Evolutionary conservation across 192 early-diverging fungal genomes (phyloP).

Genomic region (Linnemannia exigua): DNA sequence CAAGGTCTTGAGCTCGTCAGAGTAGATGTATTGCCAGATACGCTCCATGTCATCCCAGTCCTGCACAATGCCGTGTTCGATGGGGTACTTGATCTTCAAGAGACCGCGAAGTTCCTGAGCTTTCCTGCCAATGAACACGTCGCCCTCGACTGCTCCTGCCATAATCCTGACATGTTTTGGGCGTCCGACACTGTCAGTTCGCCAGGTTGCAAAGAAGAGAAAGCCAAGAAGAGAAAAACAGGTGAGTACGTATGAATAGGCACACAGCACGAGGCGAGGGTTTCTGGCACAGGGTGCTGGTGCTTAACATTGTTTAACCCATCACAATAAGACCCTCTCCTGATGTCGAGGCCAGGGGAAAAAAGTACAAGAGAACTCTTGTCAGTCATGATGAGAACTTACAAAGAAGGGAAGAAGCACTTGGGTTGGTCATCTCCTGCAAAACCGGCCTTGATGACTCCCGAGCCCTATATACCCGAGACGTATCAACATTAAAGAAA

Average conservation of each 20-base stretch:
- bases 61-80: slow-evolving; percentile 97
- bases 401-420: slow-evolving; percentile 95
- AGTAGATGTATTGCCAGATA: slow-evolving; percentile 98
- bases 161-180: slow-evolving; percentile 98
- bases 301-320: not conserved
- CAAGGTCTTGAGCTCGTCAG: slow-evolving; percentile 95
- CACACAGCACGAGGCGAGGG: not conserved
- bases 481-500: not conserved
- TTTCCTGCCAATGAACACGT: slow-evolving; percentile 94
- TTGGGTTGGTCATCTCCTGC: slow-evolving; percentile 98
- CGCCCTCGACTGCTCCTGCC: slow-evolving; percentile 98
- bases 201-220: not conserved
- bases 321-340: not conserved
- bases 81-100: slow-evolving; percentile 93
- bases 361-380: not conserved
- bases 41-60: slow-evolving; percentile 99
- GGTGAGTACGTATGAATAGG: not conserved
- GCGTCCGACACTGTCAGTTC: slow-evolving; percentile 82
- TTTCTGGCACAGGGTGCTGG: not conserved
- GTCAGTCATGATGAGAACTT: slow-evolving; percentile 46
- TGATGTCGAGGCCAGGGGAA: not conserved
- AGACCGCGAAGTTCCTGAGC: slow-evolving; percentile 98
- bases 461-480: slow-evolving; percentile 84
- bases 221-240: not conserved
- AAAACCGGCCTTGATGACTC: slow-evolving; percentile 99